phyloP scores from a whole-genome alignment of 495 filamentous ascomycete species.

The Penicillium lividum region DNA sequence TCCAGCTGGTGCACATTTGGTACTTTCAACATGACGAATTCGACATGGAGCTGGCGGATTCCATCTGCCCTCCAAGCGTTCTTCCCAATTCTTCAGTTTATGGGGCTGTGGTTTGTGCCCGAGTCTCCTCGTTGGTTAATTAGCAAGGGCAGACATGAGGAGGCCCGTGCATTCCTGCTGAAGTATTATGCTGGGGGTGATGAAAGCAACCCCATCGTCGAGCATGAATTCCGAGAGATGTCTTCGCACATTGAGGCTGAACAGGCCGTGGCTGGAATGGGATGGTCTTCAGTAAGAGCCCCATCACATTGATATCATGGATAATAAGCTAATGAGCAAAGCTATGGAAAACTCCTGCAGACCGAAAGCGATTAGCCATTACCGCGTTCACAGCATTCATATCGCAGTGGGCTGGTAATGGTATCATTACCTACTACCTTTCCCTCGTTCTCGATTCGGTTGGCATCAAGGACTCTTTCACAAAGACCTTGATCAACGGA shows the following conservation, averaged over 20 bases:
- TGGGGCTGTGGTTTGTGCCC: neutral
- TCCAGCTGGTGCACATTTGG: neutral
- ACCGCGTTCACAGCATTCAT: neutral
- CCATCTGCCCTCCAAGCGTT: neutral
- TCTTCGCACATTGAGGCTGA: no score
- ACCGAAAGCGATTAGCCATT: neutral
- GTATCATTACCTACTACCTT: neutral
- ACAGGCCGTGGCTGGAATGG: no score
- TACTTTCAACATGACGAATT: neutral
- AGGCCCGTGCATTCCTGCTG: neutral
- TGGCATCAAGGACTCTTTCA: neutral
- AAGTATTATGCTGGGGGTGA: neutral
- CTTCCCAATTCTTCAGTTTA: neutral
- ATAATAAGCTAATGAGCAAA: no score
- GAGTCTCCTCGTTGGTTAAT: neutral
- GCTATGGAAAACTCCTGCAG: neutral
- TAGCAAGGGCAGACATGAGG: neutral
- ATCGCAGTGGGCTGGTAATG: neutral
- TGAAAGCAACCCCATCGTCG: neutral
- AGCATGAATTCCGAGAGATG: neutral
- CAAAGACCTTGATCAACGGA: neutral
- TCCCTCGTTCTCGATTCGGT: neutral
- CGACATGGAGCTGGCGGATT: neutral
- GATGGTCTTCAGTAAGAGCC: no score
- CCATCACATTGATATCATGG: no score